Evolutionary conservation across 78 protist species (phyloP).

Genomic region (Speleostelium caveatum): DNA sequence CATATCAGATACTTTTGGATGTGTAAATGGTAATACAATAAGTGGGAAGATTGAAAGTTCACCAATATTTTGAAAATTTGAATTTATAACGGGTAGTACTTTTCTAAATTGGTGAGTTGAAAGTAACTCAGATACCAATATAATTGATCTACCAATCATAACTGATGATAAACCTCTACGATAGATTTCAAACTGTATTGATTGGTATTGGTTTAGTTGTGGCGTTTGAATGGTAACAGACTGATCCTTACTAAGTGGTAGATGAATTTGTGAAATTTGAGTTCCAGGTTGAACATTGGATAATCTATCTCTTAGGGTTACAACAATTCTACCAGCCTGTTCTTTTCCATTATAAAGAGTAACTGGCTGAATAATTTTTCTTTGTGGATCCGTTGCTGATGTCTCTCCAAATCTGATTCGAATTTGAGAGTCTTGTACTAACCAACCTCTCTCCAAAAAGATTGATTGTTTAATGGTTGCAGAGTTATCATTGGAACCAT

Average conservation of each 20-base stretch:
- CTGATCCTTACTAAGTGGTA: constrained; percentile 47
- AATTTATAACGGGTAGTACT: constrained; percentile 47
- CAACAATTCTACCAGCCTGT: constrained; percentile 54
- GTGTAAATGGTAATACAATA: constrained; percentile 47
- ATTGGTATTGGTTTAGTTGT: neutral
- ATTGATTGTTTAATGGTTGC: neutral
- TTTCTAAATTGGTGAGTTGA: neutral
- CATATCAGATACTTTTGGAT: constrained; percentile 28
- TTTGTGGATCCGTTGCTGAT: constrained; percentile 39
- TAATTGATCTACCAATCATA: constrained; percentile 44
- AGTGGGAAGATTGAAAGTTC: constrained; percentile 56
- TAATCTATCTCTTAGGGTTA: neutral
- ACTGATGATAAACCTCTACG: constrained; percentile 60
- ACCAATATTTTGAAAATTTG: constrained; percentile 37
- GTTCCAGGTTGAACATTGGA: neutral
- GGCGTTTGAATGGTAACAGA: constrained; percentile 46
- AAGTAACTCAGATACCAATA: constrained; percentile 14
- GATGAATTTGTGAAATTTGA: neutral
- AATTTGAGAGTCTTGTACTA: constrained; percentile 58
- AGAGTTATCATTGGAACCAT: neutral
- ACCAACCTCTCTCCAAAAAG: constrained; percentile 61
- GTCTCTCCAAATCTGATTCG: constrained; percentile 69
- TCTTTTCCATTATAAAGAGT: constrained; percentile 29
- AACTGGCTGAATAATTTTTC: constrained; percentile 42
- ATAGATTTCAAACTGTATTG: constrained; percentile 61